Conservation (phyloP, 2,329 filamentous ascomycete genomes). For the Trichophaea hybrida region DNA sequence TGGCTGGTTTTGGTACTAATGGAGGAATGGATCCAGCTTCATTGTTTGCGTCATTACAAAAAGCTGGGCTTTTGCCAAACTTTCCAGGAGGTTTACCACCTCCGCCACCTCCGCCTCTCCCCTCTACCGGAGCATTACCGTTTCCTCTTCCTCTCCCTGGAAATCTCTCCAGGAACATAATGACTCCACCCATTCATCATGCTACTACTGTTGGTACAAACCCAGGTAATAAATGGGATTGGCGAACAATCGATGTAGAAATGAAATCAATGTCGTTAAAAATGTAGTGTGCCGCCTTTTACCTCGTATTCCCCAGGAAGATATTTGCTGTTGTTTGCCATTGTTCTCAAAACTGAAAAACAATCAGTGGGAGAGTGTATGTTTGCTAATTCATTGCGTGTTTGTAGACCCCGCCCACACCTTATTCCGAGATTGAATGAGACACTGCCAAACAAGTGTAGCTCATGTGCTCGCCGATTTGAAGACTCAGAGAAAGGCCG, state of each 20-base stretch:
- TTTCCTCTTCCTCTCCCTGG: constrained; percentile 19
- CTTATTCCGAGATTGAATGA: constrained; percentile 65
- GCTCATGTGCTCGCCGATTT: constrained; percentile 82
- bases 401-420: constrained; percentile 52
- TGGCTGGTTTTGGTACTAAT: constrained; percentile 35
- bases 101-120: constrained; percentile 23
- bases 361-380: not conserved
- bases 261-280: constrained; percentile 57
- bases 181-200: constrained; percentile 24
- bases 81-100: constrained; percentile 13
- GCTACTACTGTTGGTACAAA: not conserved
- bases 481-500: constrained; percentile 60
- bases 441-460: constrained; percentile 70
- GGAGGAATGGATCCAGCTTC: constrained; percentile 32
- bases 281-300: constrained; percentile 42
- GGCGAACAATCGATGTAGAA: constrained; percentile 38
- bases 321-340: constrained; percentile 11
- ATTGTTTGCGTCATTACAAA: constrained; percentile 19
- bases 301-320: not conserved
- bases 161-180: constrained; percentile 23
- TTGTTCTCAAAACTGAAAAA: constrained; percentile 1
- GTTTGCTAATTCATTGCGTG: constrained; percentile 15
- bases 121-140: constrained; percentile 3
- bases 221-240: constrained; percentile 24
- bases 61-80: constrained; percentile 11